Evolutionary conservation across 2,329 filamentous ascomycete species (phyloP), one percentile per base, ranked within the genome.

Genomic region (Colletotrichum godetiae): DNA sequence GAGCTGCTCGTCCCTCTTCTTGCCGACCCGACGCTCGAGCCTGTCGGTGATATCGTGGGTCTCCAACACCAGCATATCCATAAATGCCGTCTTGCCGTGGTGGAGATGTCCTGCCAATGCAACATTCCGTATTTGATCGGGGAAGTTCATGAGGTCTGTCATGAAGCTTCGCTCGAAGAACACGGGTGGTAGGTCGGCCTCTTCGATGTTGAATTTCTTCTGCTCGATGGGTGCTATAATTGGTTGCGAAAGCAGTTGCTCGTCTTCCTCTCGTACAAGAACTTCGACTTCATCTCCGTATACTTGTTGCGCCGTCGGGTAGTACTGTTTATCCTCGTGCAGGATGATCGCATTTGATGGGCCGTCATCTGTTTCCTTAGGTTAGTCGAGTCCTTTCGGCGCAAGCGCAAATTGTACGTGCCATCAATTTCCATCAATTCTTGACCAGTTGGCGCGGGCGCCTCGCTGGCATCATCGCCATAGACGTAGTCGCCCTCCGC

Each of bases 321-420:
- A 99, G 84, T 99, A 99, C 82, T 98, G 97, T 84, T 99, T 99
- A 86, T 99, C 97, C 87, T 99, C 97, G 85, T 99, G 97, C 58
- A 99, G 90, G 71, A 99, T 90, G n/a, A 99, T 95, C 64, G 97
- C 96, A 82, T 98, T 99, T 5, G 95, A 98, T 4, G 96, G 94
- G 15, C 94, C 95, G 82, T 95, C 91, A 12, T 76, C 76, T 76
- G 65, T 53, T 46, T n/a, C 35, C 35, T 52, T 65, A 52, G 56
- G 46, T 70, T 24, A 73, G 69, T 29, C 24, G 6, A 12, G 19
- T 12, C 15, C 31, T 13, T 19, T n/a, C 11, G 24, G 29, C 37
- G 57, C 15, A 12, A 60, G 3, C 1, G 11, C 7, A 19, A 31
- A 2, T 24, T 19, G 4, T 37, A 77, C 86, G 72, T 83, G 93